Conservation (phyloP, 352 stramenopile species). For the Thraustochytrium striatum region DNA sequence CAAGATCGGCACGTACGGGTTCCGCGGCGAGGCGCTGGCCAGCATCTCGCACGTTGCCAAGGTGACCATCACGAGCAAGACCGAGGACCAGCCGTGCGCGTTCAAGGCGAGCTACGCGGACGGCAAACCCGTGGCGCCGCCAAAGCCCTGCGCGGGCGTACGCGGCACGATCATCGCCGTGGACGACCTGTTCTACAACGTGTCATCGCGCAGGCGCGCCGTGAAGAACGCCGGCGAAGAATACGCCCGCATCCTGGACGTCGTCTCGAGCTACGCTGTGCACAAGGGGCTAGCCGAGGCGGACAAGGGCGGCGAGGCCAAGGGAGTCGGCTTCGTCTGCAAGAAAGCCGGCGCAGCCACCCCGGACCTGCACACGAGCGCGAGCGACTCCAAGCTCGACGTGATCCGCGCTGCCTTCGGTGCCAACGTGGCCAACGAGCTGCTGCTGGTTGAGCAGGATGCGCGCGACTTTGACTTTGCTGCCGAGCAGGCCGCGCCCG, state of each 20-base stretch:
- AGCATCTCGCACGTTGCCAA: slow-evolving; percentile 91
- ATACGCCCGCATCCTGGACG: slow-evolving; percentile 80
- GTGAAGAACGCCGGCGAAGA: slow-evolving; percentile 88
- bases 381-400: slow-evolving; percentile 57
- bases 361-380: slow-evolving; percentile 59
- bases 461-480: neutral
- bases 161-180: slow-evolving; percentile 72
- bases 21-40: slow-evolving; percentile 95
- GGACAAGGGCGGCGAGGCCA: neutral
- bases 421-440: slow-evolving; percentile 58
- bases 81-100: slow-evolving; percentile 65
- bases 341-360: slow-evolving; percentile 66
- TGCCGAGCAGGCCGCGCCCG: neutral
- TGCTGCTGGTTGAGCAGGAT: slow-evolving; percentile 57
- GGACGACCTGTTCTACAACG: slow-evolving; percentile 98
- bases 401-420: slow-evolving; percentile 69
- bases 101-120: slow-evolving; percentile 57
- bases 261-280: slow-evolving; percentile 94
- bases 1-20: slow-evolving; percentile 92
- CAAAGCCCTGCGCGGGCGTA: slow-evolving; percentile 60
- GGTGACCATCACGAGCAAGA: slow-evolving; percentile 81
- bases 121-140: slow-evolving; percentile 55
- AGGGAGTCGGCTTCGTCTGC: slow-evolving; percentile 86
- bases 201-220: slow-evolving; percentile 82
- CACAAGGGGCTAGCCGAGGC: slow-evolving; percentile 58